Base-by-base conservation (phyloP, 192 early-diverging fungal genomes). In the Coemansia sp. region DNA sequence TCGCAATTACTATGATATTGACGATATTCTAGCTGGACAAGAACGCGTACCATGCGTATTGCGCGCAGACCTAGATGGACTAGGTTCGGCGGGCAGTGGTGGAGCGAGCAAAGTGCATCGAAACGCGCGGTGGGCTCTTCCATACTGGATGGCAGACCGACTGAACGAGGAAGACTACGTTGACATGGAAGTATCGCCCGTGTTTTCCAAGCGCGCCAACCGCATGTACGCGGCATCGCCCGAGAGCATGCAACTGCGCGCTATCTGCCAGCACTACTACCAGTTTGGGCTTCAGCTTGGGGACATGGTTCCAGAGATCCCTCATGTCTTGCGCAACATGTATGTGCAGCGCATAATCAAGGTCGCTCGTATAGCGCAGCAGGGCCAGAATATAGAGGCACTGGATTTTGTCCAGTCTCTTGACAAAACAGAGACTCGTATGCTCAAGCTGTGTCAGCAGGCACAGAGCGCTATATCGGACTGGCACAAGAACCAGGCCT, bases 71-170 rank as follows among this genome's bases (percentile, higher is more conserved):
- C 74, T 83, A 4, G 82, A 83, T 53, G 82, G 82, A 8, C 69
- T 83, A n/a, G 82, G 82, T 5, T 74, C 82, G 11, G 69, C 72
- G 3, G 70, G 76, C 31, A 76, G 76, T 51, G 77, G 80, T 32
- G 71, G 74, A 19, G 45, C 77, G 0, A 83, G 76, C 74, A 83
- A 78, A 29, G 82, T 83, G 67, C 70, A 74, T 19, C 77, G 82
- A 61, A 79, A 83, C 55, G 39, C 73, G n/a, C 72, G 82, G 32
- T 76, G 73, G 77, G 64, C 82, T 60, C 74, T 83, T 27, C 82
- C 82, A n/a, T 79, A 73, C 64, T 83, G 82, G 82, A 83, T 83
- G 77, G 82, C 77, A 13, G 82, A 83, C 73, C 69, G 71, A n/a
- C 68, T 83, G 51, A 75, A 83, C 71, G 77, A 78, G 32, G 82